Base-by-base conservation (phyloP, 176 grass and related monocot species). In the Sorghum bicolor region DNA sequence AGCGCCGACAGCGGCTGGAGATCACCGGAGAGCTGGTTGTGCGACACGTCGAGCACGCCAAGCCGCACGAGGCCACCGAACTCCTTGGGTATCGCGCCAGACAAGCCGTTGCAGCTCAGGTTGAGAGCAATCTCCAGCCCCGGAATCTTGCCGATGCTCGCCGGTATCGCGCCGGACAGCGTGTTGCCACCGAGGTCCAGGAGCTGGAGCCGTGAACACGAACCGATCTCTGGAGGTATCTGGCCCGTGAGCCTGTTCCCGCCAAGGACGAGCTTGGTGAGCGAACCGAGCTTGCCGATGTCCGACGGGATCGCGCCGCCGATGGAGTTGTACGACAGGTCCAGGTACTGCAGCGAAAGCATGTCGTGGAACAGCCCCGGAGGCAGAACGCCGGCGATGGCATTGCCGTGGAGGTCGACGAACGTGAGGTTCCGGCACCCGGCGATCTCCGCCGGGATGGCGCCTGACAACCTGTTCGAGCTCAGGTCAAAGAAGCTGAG, bases 401-500 rank as follows among this genome's bases (percentile, higher is more conserved):
- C 86, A 25, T 97, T 97, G 80, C 82, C 88, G 76, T 93, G 92
- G 37, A 97, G 82, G 63, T 97, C 94, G 70, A 97, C 76, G 77
- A 97, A 93, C 20, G 92, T 92, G 43, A 97, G 92, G 80, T 94
- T 91, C 66, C 83, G 82, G 74, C 92, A 90, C 19, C 80, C 94
- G 8, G 90, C 77, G 52, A 97, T 69, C 63, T 92, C 85, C 17
- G 45, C 5, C 0, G 89, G 94, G 53, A 97, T 83, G 24, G 63
- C 29, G 4, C 92, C 90, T 1, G 92, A 85, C 16, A 97, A 19
- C 62, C 88, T 79, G 64, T 97, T 97, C 2, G 90, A 92, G 24
- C 81, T 84, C 58, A 97, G 88, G 87, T 97, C 92, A 4, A 97
- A 61, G 83, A 94, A 92, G 77, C 90, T 94, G 58, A 94, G 89